Conservation (phyloP, 1,284 basidiomycete genomes). For the Marasmius fiardii region DNA sequence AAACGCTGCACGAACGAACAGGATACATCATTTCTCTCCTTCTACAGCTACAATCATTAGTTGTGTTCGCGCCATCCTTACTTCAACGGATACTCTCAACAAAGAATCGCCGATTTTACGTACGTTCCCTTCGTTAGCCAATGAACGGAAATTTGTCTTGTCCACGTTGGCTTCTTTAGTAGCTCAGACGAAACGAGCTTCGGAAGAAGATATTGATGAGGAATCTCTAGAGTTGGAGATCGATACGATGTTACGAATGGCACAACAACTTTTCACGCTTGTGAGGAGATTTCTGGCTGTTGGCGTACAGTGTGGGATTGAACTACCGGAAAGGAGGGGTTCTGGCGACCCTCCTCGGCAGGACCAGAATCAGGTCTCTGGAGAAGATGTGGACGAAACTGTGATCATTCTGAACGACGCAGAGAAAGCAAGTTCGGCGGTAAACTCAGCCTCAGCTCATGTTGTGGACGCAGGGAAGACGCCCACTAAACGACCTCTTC, state of each 20-base stretch:
- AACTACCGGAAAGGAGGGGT: conserved; percentile 56
- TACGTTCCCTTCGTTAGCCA: conserved; percentile 63
- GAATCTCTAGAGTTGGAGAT: conserved; percentile 55
- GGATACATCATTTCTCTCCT: conserved; percentile 80
- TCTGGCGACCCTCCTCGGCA: conserved; percentile 31
- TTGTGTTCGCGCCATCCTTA: conserved; percentile 87
- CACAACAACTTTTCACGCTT: conserved; percentile 71
- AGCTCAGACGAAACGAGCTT: conserved; percentile 77
- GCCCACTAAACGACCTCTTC: conserved; percentile 27
- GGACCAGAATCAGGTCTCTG: too few relatives aligned
- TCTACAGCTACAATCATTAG: conserved; percentile 90
- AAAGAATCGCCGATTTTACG: conserved; percentile 78
- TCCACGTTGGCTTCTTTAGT: conserved; percentile 84
- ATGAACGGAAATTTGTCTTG: conserved; percentile 82
- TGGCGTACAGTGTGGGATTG: conserved; percentile 77
- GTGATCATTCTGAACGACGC: too few relatives aligned
- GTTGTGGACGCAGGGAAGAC: conserved; percentile 22
- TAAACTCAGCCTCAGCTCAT: too few relatives aligned
- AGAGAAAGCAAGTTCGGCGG: too few relatives aligned
- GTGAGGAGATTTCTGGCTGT: conserved; percentile 70
- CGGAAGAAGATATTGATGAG: conserved; percentile 49
- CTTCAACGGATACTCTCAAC: conserved; percentile 81
- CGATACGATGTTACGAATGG: conserved; percentile 69
- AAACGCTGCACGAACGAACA: conserved; percentile 75
- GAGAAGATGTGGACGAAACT: not conserved